Base-by-base conservation (phyloP, 345 rosid species). In the Dovyalis caffra region DNA sequence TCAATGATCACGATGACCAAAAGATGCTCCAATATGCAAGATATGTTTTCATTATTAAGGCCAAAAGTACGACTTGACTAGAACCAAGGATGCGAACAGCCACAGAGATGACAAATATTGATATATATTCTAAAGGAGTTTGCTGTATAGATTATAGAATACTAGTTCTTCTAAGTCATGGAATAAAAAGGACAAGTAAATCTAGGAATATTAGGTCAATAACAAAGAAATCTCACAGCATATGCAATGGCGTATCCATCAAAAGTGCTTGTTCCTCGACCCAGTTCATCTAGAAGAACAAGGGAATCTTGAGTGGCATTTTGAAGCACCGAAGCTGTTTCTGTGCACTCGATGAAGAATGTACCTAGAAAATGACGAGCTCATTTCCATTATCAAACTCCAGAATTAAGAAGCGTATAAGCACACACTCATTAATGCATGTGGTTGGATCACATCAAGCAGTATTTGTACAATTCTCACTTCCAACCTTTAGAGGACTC, bases 211-310 rank as follows among this genome's bases (percentile, higher is more conserved):
- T 34, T 51, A 49, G 32, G 58, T 49, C 23, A 7, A 4, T 2
- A 43, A 38, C 12, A 14, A 74, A 76, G 73, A 73, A 72, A 64
- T 60, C 89, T 86, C 77, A 95, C 99, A 3, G 98, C 92, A 70
- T 90, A 95, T 62, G 97, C 98, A 58, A 93, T 93, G 83, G 99
- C 94, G 73, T 95, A 95, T 76, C 99, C 98, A 66, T 93, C 98
- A 73, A 91, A 95, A 73, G 98, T 95, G 86, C 99, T 95, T 32
- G 99, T 92, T 81, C 98, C 99, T 60, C 98, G 95, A 69, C 99
- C 99, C 56, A 95, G 85, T 74, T 95, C 99, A 73, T 92, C 98
- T 49, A 95, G 98, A 85, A 95, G 80, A 64, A 95, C 97, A 20
- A 95, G 86, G 57, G 99, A 91, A 86, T 92, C 92, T 79, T 89